phyloP scores from a whole-genome alignment of 2,329 filamentous ascomycete genomes.

The Claviceps maximensis region DNA sequence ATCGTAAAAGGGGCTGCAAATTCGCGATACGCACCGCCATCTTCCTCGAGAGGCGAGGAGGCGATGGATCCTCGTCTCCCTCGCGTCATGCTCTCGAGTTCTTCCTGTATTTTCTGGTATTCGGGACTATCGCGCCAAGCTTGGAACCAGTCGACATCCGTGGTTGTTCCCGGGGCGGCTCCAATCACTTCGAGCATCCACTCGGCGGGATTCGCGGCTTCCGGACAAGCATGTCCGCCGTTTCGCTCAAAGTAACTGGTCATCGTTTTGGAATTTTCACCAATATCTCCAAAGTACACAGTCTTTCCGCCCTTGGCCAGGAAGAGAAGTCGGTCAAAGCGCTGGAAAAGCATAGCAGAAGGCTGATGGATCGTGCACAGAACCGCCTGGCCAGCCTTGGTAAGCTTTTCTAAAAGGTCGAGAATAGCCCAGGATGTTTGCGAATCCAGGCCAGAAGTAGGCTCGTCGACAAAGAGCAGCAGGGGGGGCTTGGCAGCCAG shows the following conservation, averaged over 20 bases:
- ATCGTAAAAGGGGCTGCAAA: constrained; percentile 63
- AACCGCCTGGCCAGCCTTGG: constrained; percentile 79
- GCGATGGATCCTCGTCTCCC: constrained; percentile 24
- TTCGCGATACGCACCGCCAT: constrained; percentile 45
- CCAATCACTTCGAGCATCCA: constrained; percentile 58
- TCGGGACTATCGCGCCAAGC: constrained; percentile 48
- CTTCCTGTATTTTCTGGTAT: constrained; percentile 39
- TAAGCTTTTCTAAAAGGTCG: constrained; percentile 76
- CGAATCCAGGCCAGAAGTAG: constrained; percentile 84
- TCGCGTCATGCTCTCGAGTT: constrained; percentile 43
- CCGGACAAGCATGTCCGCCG: constrained; percentile 50
- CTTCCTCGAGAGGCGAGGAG: background rate
- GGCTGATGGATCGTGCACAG: constrained; percentile 97
- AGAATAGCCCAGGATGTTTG: constrained; percentile 91
- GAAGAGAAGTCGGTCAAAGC: constrained; percentile 73
- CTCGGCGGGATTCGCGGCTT: constrained; percentile 66
- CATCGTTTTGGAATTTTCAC: constrained; percentile 53
- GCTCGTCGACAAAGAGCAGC: constrained; percentile 86
- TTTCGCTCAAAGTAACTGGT: constrained; percentile 66
- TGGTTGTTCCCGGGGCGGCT: constrained; percentile 49
- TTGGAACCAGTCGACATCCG: constrained; percentile 52
- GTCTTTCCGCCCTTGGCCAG: constrained; percentile 62
- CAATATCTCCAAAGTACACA: constrained; percentile 73
- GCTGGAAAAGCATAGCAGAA: constrained; percentile 88
- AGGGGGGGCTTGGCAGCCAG: constrained; percentile 83